phyloP scores from a whole-genome alignment of 2,329 filamentous ascomycete genomes.

The Neofusicoccum sp. region DNA sequence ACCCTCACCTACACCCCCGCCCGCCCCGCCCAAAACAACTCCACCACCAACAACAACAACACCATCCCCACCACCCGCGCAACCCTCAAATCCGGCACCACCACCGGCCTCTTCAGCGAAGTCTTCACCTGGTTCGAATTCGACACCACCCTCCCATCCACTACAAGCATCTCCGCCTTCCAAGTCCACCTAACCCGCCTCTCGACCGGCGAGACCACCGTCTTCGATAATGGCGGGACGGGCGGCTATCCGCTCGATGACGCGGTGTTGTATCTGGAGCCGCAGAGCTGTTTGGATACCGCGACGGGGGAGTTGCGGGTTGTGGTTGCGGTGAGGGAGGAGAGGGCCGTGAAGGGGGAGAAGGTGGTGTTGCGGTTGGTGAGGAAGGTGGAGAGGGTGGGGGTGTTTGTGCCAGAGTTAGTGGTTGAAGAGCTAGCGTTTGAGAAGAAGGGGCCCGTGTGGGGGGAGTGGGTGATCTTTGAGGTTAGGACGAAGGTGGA shows the following conservation, averaged over 20 bases:
- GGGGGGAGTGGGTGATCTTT: neutral
- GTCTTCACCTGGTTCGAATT: constrained; percentile 17
- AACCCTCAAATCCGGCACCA: neutral
- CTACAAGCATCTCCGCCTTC: neutral
- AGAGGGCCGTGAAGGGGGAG: neutral
- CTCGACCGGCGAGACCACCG: neutral
- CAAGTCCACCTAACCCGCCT: neutral
- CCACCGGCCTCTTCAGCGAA: constrained; percentile 1
- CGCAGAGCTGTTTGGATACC: neutral
- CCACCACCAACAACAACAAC: too few relatives aligned
- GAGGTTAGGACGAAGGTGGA: neutral
- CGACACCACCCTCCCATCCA: neutral
- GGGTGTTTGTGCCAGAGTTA: neutral
- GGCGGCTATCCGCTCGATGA: neutral
- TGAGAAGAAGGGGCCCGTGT: neutral
- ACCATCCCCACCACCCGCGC: too few relatives aligned
- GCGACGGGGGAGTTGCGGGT: neutral
- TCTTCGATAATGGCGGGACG: neutral
- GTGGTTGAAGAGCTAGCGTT: neutral
- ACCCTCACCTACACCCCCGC: neutral
- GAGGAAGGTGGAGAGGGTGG: neutral
- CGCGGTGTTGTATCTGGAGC: neutral
- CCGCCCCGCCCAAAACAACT: neutral
- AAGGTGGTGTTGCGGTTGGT: neutral
- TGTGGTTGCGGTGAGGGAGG: neutral